A percentile compares a stretch with the other conserved stretches of the same genome.
Conservation (phyloP, 2,329 filamentous ascomycete genomes). For the Trichoderma simmonsii region DNA sequence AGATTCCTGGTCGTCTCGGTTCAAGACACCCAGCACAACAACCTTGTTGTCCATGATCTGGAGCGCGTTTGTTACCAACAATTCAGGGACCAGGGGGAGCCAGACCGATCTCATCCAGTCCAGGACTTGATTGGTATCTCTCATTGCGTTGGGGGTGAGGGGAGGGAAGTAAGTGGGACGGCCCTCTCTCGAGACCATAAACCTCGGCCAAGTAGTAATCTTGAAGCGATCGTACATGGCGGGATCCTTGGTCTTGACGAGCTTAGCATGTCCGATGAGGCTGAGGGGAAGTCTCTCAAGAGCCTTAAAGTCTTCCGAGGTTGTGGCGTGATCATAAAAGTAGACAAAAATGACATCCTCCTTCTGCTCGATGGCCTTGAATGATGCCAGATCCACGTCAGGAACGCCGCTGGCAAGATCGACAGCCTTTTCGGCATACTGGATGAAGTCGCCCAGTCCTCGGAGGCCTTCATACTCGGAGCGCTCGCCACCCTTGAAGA, state of each 20-base stretch:
- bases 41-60: conserved; percentile 95
- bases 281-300: conserved; percentile 82
- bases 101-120: conserved; percentile 96
- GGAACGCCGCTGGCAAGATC: conserved; percentile 72
- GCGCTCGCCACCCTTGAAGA: conserved; percentile 87
- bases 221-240: conserved; percentile 79
- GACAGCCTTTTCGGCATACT: conserved; percentile 82
- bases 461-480: conserved; percentile 91
- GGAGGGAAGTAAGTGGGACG: conserved; percentile 87
- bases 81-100: conserved; percentile 91
- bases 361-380: conserved; percentile 82
- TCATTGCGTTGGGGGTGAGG: conserved; percentile 86
- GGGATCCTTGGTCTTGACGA: conserved; percentile 86
- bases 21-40: conserved; percentile 89
- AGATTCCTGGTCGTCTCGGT: conserved; percentile 72
- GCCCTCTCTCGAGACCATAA: conserved; percentile 85
- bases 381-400: conserved; percentile 72
- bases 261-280: conserved; percentile 84
- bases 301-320: conserved; percentile 84
- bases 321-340: conserved; percentile 95
- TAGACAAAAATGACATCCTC: conserved; percentile 97
- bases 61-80: conserved; percentile 84
- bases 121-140: conserved; percentile 73
- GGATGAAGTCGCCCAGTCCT: conserved; percentile 84
- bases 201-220: conserved; percentile 93